Percentiles rank a stretch among this genome's conserved stretches.
Evolutionary conservation across 768 basidiomycete genomes (phyloP).

Genomic region (Krasilnikovozyma curviuscula): DNA sequence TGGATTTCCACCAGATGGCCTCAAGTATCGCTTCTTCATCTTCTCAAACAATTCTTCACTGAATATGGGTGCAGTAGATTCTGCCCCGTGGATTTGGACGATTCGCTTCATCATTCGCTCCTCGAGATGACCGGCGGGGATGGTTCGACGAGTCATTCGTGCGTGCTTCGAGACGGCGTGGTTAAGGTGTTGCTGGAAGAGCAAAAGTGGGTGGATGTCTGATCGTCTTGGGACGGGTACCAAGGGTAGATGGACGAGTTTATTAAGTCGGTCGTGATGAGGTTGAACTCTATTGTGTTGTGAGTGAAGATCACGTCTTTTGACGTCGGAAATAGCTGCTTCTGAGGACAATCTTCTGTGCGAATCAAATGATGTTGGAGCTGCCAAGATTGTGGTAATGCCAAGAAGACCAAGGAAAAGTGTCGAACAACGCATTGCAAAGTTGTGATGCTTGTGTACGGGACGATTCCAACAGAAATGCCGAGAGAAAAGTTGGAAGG

Average conservation of each 20-base stretch:
- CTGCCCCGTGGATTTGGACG: neutral
- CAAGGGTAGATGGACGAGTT: neutral
- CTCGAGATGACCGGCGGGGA: constrained; percentile 35
- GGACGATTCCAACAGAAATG: too few species aligned
- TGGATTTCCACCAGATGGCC: neutral
- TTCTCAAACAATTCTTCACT: neutral
- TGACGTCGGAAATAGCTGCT: too few species aligned
- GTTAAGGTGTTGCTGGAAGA: constrained; percentile 52
- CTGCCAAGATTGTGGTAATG: too few species aligned
- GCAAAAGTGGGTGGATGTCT: constrained; percentile 9
- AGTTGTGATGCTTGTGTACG: too few species aligned
- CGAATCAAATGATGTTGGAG: too few species aligned
- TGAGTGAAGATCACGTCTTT: too few species aligned
- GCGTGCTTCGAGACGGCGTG: constrained; percentile 44
- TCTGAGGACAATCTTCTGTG: too few species aligned
- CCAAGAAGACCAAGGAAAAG: too few species aligned
- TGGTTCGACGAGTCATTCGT: constrained; percentile 43
- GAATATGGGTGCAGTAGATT: neutral
- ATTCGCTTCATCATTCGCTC: constrained; percentile 19
- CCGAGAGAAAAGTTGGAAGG: too few species aligned
- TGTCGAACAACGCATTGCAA: too few species aligned
- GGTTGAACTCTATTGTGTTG: too few species aligned
- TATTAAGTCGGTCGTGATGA: too few species aligned
- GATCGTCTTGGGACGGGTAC: neutral
- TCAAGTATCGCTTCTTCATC: constrained; percentile 3